Evolutionary conservation across 1,284 basidiomycete species (phyloP).

Genomic region (Moesziomyces sp.): DNA sequence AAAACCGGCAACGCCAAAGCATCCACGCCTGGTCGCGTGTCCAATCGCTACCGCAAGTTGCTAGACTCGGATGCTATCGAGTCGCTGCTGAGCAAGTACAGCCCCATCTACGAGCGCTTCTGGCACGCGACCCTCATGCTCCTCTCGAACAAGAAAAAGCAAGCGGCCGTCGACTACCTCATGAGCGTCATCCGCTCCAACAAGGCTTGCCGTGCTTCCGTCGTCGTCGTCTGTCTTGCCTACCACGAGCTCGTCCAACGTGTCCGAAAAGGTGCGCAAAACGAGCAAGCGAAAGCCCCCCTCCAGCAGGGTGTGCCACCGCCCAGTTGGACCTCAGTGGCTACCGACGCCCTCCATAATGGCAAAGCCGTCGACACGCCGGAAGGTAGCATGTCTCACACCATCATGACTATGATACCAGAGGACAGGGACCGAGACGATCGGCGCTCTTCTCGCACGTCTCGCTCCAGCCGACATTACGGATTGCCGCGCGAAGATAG

Average conservation of each 20-base stretch:
- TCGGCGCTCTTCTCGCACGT: background rate
- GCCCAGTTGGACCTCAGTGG: slow-evolving; percentile 26
- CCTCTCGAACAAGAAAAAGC: slow-evolving; percentile 35
- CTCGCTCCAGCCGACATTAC: background rate
- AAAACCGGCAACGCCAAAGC: slow-evolving; percentile 14
- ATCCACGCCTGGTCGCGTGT: slow-evolving; percentile 12
- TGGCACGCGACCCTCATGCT: slow-evolving; percentile 49
- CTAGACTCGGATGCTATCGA: slow-evolving; percentile 50
- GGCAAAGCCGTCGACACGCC: slow-evolving; percentile 1
- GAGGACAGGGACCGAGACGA: slow-evolving; percentile 16
- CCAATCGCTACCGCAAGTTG: slow-evolving; percentile 39
- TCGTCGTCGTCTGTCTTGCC: slow-evolving; percentile 50
- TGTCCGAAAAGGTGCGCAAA: slow-evolving; percentile 19
- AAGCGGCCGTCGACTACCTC: slow-evolving; percentile 43
- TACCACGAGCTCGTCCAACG: slow-evolving; percentile 52
- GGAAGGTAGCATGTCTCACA: slow-evolving; percentile 18
- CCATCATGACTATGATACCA: slow-evolving; percentile 23
- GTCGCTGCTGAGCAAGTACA: slow-evolving; percentile 51
- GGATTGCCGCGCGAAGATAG: background rate
- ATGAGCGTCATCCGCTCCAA: slow-evolving; percentile 43
- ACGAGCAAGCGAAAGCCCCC: slow-evolving; percentile 7
- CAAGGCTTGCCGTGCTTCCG: slow-evolving; percentile 49
- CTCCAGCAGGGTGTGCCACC: background rate
- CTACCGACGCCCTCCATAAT: slow-evolving; percentile 22
- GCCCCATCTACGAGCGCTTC: slow-evolving; percentile 51